Base-by-base conservation (phyloP, 2,329 filamentous ascomycete genomes). In the Colletotrichum higginsianum region DNA sequence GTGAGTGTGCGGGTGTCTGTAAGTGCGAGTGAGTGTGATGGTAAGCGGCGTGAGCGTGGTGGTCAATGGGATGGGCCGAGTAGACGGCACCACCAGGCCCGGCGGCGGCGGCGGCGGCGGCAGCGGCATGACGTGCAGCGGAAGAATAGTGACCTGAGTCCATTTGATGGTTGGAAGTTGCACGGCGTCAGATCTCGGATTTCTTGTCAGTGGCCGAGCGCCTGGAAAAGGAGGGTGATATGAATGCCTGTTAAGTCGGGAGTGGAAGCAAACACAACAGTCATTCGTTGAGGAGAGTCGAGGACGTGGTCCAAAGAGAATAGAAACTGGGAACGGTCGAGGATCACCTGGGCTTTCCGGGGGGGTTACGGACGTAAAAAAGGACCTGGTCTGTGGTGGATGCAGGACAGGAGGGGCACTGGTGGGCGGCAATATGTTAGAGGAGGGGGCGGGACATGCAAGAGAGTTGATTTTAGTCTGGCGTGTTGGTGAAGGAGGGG, bases 361-460 rank as follows among this genome's bases (percentile, higher is more conserved):
- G 68, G 71, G 55, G 50, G 67, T 73, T 73, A 73, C 71, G 71
- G 71, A 67, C 71, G 67, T 73, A 73, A 72, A 67, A 71, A 67
- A 58, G 67, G 62, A 61, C 40, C 55, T 62, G 66, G 66, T n/a
- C 61, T 70, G 66, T 46, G 65, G 44, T 61, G 61, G 53, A 15
- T 72, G 52, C 69, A 63, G 60, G 44, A 40, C 46, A 40, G 56
- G 30, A 38, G 49, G 56, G 50, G 57, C 23, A 52, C 26, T 57
- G 58, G 47, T 49, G 53, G 65, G 21, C 53, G 60, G 66, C 49
- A 53, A 64, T 58, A 44, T 58, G 66, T 47, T 38, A 55, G 57
- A 68, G 38, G 52, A 68, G 58, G 52, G 65, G 68, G 68, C 58
- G 53, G 68, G 40, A 63, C 52, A 71, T 71, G 68, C 68, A 71